phyloP scores from a whole-genome alignment of 2,329 filamentous ascomycete species.

The Cordyceps militaris region DNA sequence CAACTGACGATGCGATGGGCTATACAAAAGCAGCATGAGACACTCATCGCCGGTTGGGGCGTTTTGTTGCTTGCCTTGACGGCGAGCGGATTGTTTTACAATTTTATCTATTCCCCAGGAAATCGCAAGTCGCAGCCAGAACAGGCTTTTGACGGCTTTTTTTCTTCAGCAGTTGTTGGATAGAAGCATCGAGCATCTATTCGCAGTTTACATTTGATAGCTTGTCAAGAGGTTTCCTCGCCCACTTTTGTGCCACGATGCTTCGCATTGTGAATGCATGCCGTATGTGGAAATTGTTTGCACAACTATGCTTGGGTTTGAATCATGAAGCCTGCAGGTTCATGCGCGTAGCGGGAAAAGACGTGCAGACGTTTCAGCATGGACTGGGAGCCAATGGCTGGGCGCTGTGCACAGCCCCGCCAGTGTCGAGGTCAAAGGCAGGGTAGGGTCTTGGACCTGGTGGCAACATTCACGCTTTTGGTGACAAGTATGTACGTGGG shows the following conservation, averaged over 20 bases:
- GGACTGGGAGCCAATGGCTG: neutral
- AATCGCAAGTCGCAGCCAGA: neutral
- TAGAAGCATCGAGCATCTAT: neutral
- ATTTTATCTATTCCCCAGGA: neutral
- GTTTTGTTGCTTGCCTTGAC: neutral
- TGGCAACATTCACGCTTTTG: neutral
- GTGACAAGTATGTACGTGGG: neutral
- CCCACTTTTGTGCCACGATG: neutral
- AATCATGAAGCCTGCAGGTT: neutral
- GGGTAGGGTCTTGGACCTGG: neutral
- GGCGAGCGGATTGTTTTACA: neutral
- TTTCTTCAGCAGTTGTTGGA: neutral
- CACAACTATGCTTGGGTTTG: neutral
- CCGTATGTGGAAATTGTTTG: neutral
- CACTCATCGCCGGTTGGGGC: neutral
- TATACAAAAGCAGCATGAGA: constrained; percentile 3
- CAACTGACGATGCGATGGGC: neutral
- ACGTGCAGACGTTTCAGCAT: constrained; percentile 1
- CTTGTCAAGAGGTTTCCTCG: neutral
- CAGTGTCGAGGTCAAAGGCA: neutral
- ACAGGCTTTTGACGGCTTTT: neutral
- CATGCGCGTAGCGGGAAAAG: neutral
- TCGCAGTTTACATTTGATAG: neutral
- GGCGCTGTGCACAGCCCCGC: neutral
- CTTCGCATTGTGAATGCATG: neutral